Base-by-base conservation (phyloP, 768 basidiomycete species). In the Cantharellus cinnabarinus region DNA sequence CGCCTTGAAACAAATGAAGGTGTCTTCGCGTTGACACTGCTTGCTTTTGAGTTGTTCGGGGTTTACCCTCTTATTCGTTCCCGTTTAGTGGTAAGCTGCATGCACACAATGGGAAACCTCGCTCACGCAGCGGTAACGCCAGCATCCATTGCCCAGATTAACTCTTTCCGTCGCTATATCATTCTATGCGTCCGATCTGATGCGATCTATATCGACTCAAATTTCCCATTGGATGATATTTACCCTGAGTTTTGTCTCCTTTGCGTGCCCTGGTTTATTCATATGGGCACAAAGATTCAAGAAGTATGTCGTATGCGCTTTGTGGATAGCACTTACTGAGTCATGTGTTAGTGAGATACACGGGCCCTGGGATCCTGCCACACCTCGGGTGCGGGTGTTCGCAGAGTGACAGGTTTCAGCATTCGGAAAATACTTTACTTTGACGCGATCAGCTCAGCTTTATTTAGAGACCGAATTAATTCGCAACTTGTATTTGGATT, bases 251-350 rank as follows among this genome's bases (percentile, higher is more conserved):
- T 77, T 78, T 58, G 75, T 84, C 29, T 82, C 81, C 5, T 81
- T 90, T 67, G 67, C 81, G 50, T 85, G 83, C 5, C 88, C 89
- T 7, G 82, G 71, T 29, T 71, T 84, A 48, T 71, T 89, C 50
- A 75, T 90, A 59, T 89, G 87, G 85, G 88, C 86, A 2, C 86
- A 90, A 70, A 76, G 76, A 68, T 88, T 79, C 72, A 91, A 91
- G 74, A 89, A 91, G 86, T 81, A 66, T 42, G 82, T 75, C n/a
- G n/a, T 41, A 4, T 35, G 3, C 38, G 57, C 60, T 58, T 41
- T 61, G 53, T 53, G 55, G 35, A 35, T 15, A n/a, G 40, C 58
- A 44, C 29, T 61, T 48, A 62, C 59, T 63, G 61, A 44, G 60
- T 57, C 50, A 56, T 59, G 58, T 37, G 35, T n/a, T 66, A 90